Base-by-base conservation (phyloP, 345 rosid genomes). In the Hypericum perforatum region DNA sequence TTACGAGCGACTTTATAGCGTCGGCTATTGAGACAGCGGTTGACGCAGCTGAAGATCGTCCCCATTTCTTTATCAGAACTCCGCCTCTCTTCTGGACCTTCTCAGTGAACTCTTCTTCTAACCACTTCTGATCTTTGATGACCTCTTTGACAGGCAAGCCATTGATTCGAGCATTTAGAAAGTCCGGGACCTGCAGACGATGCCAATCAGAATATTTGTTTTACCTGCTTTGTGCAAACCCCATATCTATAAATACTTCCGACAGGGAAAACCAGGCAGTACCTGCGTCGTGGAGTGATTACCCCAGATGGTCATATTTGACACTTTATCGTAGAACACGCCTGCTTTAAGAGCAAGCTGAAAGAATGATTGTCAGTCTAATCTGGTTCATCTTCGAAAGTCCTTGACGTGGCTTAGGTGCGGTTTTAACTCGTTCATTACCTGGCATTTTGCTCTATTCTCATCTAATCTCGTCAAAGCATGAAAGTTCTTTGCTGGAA, bases 271-370 rank as follows among this genome's bases (percentile, higher is more conserved):
- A 64, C 22, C n/a, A 39, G 53, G 39, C 8, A 37, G 52, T 45
- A 91, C 96, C 98, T 92, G 96, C 63, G 98, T 92, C 8, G 94
- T 92, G 2, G 98, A 92, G 74, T 92, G 98, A 67, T 92, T 92
- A 57, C 98, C 98, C 98, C 98, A 92, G 37, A 92, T 88, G 64
- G 98, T 85, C 89, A 85, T 52, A 54, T 85, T 88, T 38, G 98
- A 92, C 54, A 92, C 98, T 70, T 83, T 79, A 63, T 92, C 98
- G 13, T 92, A 92, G 74, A 92, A 92, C 42, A 85, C 95, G 1
- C 95, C 96, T 7, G 98, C 95, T 77, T 87, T 92, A 39, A 83
- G 77, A 12, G 98, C 98, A 46, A 92, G 89, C 98, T 92, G 80
- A 74, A 74, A 41, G 41, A 64, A 41, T 40, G 47, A 49, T 29